phyloP scores from a whole-genome alignment of 192 early-diverging fungal species.

The Backusella macrospora region DNA sequence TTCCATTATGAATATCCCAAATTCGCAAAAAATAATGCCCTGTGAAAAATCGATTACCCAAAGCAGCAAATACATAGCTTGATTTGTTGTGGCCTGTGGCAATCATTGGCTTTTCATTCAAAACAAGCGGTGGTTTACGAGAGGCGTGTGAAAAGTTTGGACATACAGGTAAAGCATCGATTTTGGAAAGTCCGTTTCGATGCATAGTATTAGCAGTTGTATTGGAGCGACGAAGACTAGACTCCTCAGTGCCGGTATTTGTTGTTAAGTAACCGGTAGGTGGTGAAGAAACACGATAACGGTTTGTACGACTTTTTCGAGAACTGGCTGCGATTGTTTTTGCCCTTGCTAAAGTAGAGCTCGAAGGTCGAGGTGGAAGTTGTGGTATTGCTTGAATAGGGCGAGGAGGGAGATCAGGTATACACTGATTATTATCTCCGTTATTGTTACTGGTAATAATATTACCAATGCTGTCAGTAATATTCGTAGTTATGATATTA shows the following conservation, averaged over 20 bases:
- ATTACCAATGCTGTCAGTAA: neutral
- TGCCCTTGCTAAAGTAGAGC: constrained; percentile 23
- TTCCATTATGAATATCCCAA: constrained; percentile 48
- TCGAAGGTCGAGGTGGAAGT: constrained; percentile 28
- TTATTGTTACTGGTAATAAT: neutral
- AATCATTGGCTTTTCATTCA: constrained; percentile 28
- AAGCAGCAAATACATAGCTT: constrained; percentile 51
- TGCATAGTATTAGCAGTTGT: neutral
- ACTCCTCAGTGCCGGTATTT: neutral
- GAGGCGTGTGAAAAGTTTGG: constrained; percentile 59
- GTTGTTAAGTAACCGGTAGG: neutral
- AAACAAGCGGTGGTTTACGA: constrained; percentile 56
- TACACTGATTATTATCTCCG: neutral
- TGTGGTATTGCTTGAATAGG: constrained; percentile 13
- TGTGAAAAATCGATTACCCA: constrained; percentile 50
- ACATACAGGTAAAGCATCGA: constrained; percentile 14
- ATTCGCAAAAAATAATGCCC: constrained; percentile 45
- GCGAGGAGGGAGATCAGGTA: constrained; percentile 11
- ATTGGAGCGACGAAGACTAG: neutral
- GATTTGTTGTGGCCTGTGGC: constrained; percentile 49
- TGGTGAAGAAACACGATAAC: neutral
- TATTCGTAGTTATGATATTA: too few relatives aligned
- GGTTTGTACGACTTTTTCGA: neutral
- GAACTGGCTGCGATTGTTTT: constrained; percentile 15
- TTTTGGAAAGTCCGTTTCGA: neutral